Evolutionary conservation across 1,284 basidiomycete species (phyloP).

Genomic region (Leucoagaricus sp.): DNA sequence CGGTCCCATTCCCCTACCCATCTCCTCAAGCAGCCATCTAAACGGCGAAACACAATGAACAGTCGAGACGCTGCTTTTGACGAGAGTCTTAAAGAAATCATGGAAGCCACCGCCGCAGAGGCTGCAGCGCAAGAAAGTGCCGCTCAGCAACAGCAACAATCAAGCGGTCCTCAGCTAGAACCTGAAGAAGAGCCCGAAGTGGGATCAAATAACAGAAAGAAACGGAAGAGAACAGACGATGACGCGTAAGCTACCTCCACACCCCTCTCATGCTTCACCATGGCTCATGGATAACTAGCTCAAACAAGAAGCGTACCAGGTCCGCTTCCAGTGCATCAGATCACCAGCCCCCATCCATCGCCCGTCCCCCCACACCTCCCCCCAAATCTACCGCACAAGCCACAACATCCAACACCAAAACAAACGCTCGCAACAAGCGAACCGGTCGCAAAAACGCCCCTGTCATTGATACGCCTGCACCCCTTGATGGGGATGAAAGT

Average conservation of each 20-base stretch:
- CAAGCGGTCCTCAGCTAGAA: conserved; percentile 23
- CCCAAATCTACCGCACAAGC: conserved; percentile 26
- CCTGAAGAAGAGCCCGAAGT: conserved; percentile 48
- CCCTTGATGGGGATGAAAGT: conserved; percentile 69
- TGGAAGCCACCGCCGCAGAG: conserved; percentile 73
- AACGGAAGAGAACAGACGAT: conserved; percentile 73
- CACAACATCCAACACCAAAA: conserved; percentile 24
- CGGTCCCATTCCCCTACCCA: conserved; percentile 74
- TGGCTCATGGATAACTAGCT: conserved; percentile 34
- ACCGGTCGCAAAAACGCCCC: conserved; percentile 47
- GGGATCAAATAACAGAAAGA: conserved; percentile 52
- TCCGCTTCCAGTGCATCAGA: conserved; percentile 71
- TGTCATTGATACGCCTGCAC: conserved; percentile 41
- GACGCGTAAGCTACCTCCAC: conserved; percentile 61
- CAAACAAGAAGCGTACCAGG: conserved; percentile 65
- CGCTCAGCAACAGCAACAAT: conserved; percentile 29
- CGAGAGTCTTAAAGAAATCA: conserved; percentile 75
- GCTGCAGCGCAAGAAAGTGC: conserved; percentile 48
- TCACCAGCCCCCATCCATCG: conserved; percentile 39
- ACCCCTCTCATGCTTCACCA: conserved; percentile 11
- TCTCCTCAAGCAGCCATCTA: conserved; percentile 62
- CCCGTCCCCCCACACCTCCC: conserved; percentile 49
- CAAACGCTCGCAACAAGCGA: conserved; percentile 38
- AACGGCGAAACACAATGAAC: conserved; percentile 96
- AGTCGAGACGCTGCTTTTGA: conserved; percentile 94